phyloP scores from a whole-genome alignment of 1,284 basidiomycete species.

The Cryptococcus sp. region DNA sequence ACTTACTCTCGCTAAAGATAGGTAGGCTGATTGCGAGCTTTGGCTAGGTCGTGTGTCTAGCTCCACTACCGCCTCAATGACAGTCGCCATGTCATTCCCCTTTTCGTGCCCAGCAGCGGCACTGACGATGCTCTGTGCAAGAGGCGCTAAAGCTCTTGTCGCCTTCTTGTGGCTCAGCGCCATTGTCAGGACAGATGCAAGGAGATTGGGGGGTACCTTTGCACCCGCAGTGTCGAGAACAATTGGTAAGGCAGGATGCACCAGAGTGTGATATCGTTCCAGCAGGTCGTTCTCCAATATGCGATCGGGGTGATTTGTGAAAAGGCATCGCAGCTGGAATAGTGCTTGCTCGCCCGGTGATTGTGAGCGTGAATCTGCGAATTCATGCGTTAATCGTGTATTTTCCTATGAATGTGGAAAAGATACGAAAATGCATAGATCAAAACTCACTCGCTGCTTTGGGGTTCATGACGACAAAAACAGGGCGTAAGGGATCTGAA shows the following conservation, averaged over 20 bases:
- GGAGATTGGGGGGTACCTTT: slow-evolving; percentile 18
- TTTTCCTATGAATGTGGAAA: too few species aligned
- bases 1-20: slow-evolving; percentile 31
- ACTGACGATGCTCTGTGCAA: slow-evolving; percentile 6
- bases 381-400: not conserved
- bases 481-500: slow-evolving; percentile 20
- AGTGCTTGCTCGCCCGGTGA: slow-evolving; percentile 10
- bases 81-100: slow-evolving; percentile 19
- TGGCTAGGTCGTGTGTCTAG: slow-evolving; percentile 17
- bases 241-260: slow-evolving; percentile 26
- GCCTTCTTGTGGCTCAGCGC: slow-evolving; percentile 17
- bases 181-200: slow-evolving; percentile 21
- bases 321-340: slow-evolving; percentile 12
- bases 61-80: slow-evolving; percentile 17
- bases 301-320: slow-evolving; percentile 13
- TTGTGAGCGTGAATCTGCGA: slow-evolving; percentile 7
- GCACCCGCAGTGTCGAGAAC: slow-evolving; percentile 15
- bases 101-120: slow-evolving; percentile 2
- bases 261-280: slow-evolving; percentile 13
- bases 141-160: slow-evolving; percentile 16
- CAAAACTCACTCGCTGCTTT: slow-evolving; percentile 18
- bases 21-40: slow-evolving; percentile 18
- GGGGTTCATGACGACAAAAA: slow-evolving; percentile 30
- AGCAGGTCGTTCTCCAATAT: slow-evolving; percentile 13
- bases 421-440: too few species aligned